Evolutionary conservation across 2,329 filamentous ascomycete genomes (phyloP).

Genomic region (Cercospora canescens): DNA sequence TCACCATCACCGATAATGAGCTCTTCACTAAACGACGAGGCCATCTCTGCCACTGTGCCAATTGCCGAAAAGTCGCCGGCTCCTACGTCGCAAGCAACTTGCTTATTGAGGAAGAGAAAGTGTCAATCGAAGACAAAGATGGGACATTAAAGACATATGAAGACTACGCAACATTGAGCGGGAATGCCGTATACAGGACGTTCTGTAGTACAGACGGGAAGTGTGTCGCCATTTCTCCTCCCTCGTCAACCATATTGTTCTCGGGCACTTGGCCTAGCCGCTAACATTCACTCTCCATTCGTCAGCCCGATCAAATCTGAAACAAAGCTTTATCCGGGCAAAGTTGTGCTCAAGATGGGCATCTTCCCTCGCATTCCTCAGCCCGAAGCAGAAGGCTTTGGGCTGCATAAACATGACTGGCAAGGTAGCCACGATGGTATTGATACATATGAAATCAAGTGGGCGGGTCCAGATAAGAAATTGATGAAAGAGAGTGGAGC

Average conservation of each 20-base stretch:
- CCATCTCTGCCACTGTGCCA: conserved; percentile 53
- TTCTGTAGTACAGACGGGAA: conserved; percentile 51
- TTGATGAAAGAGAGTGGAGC: conserved; percentile 18
- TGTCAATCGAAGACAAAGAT: conserved; percentile 47
- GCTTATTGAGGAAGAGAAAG: conserved; percentile 46
- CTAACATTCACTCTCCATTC: conserved; percentile 6
- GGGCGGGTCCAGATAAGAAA: conserved; percentile 41
- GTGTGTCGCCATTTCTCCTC: conserved; percentile 35
- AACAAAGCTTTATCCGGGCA: conserved; percentile 42
- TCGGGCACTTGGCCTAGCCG: neutral
- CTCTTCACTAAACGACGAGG: conserved; percentile 49
- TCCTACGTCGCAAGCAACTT: conserved; percentile 44
- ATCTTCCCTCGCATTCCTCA: conserved; percentile 51
- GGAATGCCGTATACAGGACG: conserved; percentile 45
- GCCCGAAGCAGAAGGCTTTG: conserved; percentile 50
- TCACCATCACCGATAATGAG: conserved; percentile 50
- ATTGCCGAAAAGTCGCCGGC: conserved; percentile 53
- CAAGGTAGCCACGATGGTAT: conserved; percentile 41
- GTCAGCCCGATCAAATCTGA: conserved; percentile 50
- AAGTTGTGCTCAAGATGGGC: conserved; percentile 52
- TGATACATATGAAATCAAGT: conserved; percentile 42
- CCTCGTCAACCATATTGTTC: neutral
- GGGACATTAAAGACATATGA: conserved; percentile 48
- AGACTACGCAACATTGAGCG: conserved; percentile 49
- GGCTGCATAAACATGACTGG: conserved; percentile 46